Base-by-base conservation (phyloP, 306 rosid genomes). In the Myrica gale region DNA sequence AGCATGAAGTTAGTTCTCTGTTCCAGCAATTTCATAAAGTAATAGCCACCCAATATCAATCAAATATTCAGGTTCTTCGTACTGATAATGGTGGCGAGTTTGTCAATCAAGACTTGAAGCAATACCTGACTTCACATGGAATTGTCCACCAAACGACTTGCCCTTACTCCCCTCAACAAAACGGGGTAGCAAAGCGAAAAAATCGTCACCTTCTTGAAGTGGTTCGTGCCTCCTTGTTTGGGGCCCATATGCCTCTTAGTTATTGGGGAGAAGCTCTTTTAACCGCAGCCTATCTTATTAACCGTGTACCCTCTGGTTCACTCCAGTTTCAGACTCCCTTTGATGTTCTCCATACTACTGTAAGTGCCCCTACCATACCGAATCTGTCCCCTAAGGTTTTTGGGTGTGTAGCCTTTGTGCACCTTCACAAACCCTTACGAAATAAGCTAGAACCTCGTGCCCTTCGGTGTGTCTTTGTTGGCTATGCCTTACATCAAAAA, bases 381-480 rank as follows among this genome's bases (percentile, higher is more conserved):
- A 63, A 32, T 37, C 13, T 32, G 41, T 12, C 46, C 4, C 69
- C 69, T 21, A 63, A 2, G 21, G 9, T 32, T 4, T 63, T 21
- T 9, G 19, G 46, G n/a, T 63, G 46, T 6, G 1, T 20, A 8
- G 69, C 69, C 37, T 63, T 63, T 63, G 46, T 63, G 41, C 19
- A 63, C 6, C 41, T 63, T 21, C 46, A 9, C 3, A 63, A 21
- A 9, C 69, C 41, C 0, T 21, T 63, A 5, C 0, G 8, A 6
- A 9, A 63, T 63, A 63, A 63, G 19, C 13, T 63, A 0, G 5
- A 63, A 63, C 69, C 46, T 0, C 20, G 16, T 2, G 55, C 76
- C 15, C 54, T 73, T 0, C 45, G 47, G 12, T 73, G 77, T 56
- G 6, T 73, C 5, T 73, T 73, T 73, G 8, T 73, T 19, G 55